Conservation (phyloP, 768 basidiomycete genomes). For the Guyanaporus albipodus region DNA sequence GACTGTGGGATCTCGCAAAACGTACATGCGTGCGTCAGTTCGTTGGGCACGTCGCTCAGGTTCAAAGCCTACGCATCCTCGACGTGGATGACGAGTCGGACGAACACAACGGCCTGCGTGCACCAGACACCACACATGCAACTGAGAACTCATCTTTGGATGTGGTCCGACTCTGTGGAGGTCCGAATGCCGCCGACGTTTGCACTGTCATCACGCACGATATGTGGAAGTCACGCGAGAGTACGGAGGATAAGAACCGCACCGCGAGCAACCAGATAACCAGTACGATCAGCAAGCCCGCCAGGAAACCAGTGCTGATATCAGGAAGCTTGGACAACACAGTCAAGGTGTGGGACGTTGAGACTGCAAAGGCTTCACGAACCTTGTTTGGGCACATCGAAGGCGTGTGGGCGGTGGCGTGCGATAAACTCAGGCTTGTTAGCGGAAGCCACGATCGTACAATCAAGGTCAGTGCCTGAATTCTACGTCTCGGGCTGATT, state of each 20-base stretch:
- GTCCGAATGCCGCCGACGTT: slow-evolving; percentile 17
- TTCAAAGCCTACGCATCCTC: slow-evolving; percentile 85
- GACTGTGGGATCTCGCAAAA: slow-evolving; percentile 86
- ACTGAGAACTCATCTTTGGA: slow-evolving; percentile 16
- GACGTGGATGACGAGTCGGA: slow-evolving; percentile 53
- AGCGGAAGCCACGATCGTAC: slow-evolving; percentile 94
- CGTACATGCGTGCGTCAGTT: slow-evolving; percentile 82
- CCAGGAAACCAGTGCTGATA: slow-evolving; percentile 69
- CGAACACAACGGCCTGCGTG: slow-evolving; percentile 14
- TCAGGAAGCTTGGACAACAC: slow-evolving; percentile 94
- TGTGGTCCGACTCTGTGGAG: slow-evolving; percentile 10
- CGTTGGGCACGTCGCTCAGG: slow-evolving; percentile 88
- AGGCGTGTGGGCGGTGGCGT: slow-evolving; percentile 95
- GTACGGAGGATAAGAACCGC: slow-evolving; percentile 11
- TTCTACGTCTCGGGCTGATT: slow-evolving; percentile 3
- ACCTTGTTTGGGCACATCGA: slow-evolving; percentile 98
- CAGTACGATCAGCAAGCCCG: slow-evolving; percentile 13
- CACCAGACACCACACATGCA: slow-evolving; percentile 9
- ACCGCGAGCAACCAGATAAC: neutral
- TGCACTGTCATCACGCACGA: slow-evolving; percentile 32
- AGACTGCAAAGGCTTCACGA: slow-evolving; percentile 67
- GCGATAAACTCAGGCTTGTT: slow-evolving; percentile 86
- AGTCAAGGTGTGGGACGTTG: slow-evolving; percentile 94
- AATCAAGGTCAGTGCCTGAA: slow-evolving; percentile 68
- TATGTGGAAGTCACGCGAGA: slow-evolving; percentile 7